phyloP scores from a whole-genome alignment of 2,329 filamentous ascomycete genomes.

The Helminthosporium solani region DNA sequence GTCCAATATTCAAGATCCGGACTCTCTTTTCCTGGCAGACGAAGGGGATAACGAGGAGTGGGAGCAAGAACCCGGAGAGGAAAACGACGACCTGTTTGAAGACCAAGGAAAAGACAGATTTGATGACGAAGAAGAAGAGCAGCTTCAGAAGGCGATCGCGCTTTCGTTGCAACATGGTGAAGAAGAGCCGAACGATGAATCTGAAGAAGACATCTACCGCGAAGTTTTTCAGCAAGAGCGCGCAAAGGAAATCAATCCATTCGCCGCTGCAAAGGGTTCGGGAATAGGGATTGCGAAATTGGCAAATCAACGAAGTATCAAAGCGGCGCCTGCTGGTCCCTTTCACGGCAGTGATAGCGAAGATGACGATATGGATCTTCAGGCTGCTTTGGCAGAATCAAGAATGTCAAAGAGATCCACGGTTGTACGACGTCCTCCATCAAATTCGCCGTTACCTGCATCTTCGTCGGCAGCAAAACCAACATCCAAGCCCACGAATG shows the following conservation, averaged over 20 bases:
- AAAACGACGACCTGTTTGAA: constrained; percentile 61
- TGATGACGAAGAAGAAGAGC: constrained; percentile 66
- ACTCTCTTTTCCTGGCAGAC: constrained; percentile 58
- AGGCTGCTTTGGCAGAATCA: constrained; percentile 72
- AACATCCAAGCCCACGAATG: constrained; percentile 52
- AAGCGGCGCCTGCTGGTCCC: constrained; percentile 40
- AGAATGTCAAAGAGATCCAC: constrained; percentile 52
- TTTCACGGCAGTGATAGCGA: constrained; percentile 57
- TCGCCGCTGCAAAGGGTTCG: constrained; percentile 44
- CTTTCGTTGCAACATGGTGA: constrained; percentile 71
- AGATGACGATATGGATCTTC: constrained; percentile 76
- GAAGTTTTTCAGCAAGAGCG: constrained; percentile 50
- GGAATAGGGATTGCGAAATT: constrained; percentile 67
- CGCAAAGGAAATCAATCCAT: constrained; percentile 46
- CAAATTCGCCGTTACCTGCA: constrained; percentile 21
- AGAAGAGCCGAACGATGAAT: constrained; percentile 51
- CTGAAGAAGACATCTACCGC: constrained; percentile 45
- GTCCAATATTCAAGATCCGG: constrained; percentile 43
- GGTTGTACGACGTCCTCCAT: constrained; percentile 32
- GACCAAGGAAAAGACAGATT: constrained; percentile 45
- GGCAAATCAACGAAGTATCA: constrained; percentile 71
- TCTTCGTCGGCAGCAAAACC: constrained; percentile 21
- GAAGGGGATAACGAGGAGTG: constrained; percentile 45
- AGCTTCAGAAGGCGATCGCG: constrained; percentile 78
- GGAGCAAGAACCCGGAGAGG: constrained; percentile 44